Percentiles rank a stretch among this genome's conserved stretches.
phyloP scores from a whole-genome alignment of 495 filamentous ascomycete species.

The Extremus antarcticus region DNA sequence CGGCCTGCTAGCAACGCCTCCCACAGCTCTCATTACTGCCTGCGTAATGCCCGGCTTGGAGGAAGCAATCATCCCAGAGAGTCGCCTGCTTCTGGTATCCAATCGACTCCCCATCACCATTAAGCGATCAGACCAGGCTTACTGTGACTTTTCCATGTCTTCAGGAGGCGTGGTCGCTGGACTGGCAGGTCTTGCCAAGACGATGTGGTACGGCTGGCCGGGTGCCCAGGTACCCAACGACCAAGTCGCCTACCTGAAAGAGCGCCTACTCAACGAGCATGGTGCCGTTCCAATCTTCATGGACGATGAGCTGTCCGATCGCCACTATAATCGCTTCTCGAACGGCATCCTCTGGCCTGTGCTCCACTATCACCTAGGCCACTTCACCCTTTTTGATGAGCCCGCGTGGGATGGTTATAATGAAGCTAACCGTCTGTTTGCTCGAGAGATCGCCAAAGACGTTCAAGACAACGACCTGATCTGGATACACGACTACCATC shows the following conservation, averaged over 20 bases:
- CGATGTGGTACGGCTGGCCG: slow-evolving; percentile 96
- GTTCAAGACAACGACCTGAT: slow-evolving; percentile 68
- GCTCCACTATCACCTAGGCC: slow-evolving; percentile 86
- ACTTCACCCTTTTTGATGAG: slow-evolving; percentile 82
- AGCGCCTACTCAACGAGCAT: slow-evolving; percentile 36
- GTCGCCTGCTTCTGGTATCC: too few species aligned
- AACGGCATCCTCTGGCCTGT: slow-evolving; percentile 89
- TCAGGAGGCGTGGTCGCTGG: slow-evolving; percentile 87
- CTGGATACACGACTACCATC: slow-evolving; percentile 92
- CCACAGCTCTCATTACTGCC: too few species aligned
- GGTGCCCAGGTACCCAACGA: slow-evolving; percentile 55
- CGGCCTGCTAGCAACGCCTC: too few species aligned
- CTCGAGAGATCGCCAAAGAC: slow-evolving; percentile 57
- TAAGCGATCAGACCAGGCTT: slow-evolving; percentile 70
- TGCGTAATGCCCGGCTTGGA: too few species aligned
- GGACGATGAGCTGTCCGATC: slow-evolving; percentile 39
- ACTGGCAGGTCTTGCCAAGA: slow-evolving; percentile 73
- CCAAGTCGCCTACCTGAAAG: slow-evolving; percentile 27
- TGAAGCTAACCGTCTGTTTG: slow-evolving; percentile 77
- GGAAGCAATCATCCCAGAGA: too few species aligned
- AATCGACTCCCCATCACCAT: slow-evolving; percentile 91
- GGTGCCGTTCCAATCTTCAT: slow-evolving; percentile 44
- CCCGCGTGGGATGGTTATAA: slow-evolving; percentile 73
- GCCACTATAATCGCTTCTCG: slow-evolving; percentile 50
- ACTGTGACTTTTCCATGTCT: slow-evolving; percentile 81